Evolutionary conservation across 1,284 basidiomycete genomes (phyloP).

Genomic region (Coniferiporia weirii): DNA sequence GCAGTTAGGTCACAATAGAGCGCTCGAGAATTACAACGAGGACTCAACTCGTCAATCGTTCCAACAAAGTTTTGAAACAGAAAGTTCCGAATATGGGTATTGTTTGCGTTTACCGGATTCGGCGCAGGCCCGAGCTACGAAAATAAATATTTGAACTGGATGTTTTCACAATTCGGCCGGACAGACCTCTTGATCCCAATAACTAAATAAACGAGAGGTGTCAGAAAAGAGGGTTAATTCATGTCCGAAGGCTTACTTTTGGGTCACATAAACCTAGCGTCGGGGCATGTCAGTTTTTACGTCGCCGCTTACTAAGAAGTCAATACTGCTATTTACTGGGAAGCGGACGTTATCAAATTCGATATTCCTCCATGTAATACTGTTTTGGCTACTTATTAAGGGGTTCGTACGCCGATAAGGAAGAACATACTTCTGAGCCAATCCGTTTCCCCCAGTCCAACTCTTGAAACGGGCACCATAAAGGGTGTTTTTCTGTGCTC

Average conservation of each 20-base stretch:
- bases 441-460: constrained; percentile 58
- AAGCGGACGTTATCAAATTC: constrained; percentile 46
- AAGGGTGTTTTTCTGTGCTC: constrained; percentile 41
- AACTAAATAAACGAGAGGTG: constrained; percentile 31
- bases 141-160: background rate
- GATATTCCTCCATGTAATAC: constrained; percentile 57
- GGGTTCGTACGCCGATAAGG: background rate
- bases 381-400: constrained; percentile 21
- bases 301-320: background rate
- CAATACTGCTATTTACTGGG: constrained; percentile 36
- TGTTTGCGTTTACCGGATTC: constrained; percentile 39
- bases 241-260: constrained; percentile 42
- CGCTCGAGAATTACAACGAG: background rate
- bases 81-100: constrained; percentile 52
- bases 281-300: background rate
- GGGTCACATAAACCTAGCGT: constrained; percentile 52
- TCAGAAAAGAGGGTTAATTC: background rate
- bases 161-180: constrained; percentile 15
- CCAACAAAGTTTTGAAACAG: constrained; percentile 50
- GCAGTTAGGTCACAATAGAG: background rate
- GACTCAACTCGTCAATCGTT: constrained; percentile 36
- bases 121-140: constrained; percentile 40
- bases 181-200: constrained; percentile 51
- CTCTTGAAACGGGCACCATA: constrained; percentile 66
- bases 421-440: constrained; percentile 46